Percentiles rank a stretch among this genome's conserved stretches.
Evolutionary conservation across 345 rosid genomes (phyloP).

Genomic region (Odontarrhena argentea): DNA sequence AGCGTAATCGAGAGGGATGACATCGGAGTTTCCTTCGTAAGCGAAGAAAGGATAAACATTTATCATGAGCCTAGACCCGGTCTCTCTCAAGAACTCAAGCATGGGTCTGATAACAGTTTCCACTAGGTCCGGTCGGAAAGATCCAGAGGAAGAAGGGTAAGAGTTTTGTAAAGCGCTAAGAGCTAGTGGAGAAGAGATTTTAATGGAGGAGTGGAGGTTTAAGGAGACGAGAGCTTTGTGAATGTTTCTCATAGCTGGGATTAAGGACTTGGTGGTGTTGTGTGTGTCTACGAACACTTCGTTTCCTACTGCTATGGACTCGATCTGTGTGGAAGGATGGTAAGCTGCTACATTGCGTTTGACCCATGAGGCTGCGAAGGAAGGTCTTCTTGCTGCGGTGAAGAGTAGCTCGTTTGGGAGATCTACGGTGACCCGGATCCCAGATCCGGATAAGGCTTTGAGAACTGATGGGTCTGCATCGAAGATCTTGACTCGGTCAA

Average conservation of each 20-base stretch:
- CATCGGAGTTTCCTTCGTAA: constrained; percentile 87
- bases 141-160: constrained; percentile 90
- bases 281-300: constrained; percentile 89
- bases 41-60: constrained; percentile 95
- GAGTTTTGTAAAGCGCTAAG: constrained; percentile 76
- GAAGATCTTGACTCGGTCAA: constrained; percentile 70
- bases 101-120: constrained; percentile 77
- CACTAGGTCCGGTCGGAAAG: constrained; percentile 76
- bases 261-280: constrained; percentile 68
- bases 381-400: constrained; percentile 58
- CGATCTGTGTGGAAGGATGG: constrained; percentile 73
- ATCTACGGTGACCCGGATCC: constrained; percentile 82
- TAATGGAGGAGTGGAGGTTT: constrained; percentile 68
- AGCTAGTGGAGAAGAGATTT: constrained; percentile 86
- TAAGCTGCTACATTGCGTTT: constrained; percentile 67
- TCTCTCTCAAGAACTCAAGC: constrained; percentile 80
- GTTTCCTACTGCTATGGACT: constrained; percentile 90
- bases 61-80: constrained; percentile 89
- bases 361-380: constrained; percentile 74
- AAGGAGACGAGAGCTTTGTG: constrained; percentile 65
- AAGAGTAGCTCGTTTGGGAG: constrained; percentile 72
- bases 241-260: constrained; percentile 83
- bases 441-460: constrained; percentile 71
- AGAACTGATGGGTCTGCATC: constrained; percentile 87
- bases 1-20: constrained; percentile 87